Evolutionary conservation across 1,284 basidiomycete genomes (phyloP), one percentile per base, ranked within the genome.

Genomic region (Pisolithus thermaeus): DNA sequence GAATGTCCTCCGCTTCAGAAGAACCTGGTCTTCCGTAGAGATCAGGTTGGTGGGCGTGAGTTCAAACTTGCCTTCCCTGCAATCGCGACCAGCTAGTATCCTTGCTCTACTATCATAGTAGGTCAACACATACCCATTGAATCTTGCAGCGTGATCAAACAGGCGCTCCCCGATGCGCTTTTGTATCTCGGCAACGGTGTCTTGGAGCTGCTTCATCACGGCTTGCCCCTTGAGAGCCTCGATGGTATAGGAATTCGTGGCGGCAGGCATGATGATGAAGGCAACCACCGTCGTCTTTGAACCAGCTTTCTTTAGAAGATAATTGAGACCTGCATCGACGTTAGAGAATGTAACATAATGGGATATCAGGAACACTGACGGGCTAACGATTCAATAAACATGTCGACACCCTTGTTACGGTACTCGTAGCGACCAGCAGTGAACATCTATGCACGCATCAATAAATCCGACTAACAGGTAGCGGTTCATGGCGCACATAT

Each of bases 371-470:
- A 39, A 28, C 25, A 68, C 80, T 47, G 59, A 81, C 93, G 89
- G 28, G 96, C 95, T 52, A 99, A 82, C 27, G 90, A 83, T 73
- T 99, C 96, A 63, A 99, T 95, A 70, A 97, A 99, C 94, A 99
- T 97, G 70, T 99, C 96, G 41, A 97, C 93, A 60, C 96, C 96
- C 77, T 99, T 99, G 78, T 99, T 99, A 44, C 96, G 82, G 72
- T 97, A 98, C 71, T 99, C 96, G 72, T 99, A 99, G 46, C 96
- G 84, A 45, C 96, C 96, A n/a, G 96, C 96, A 14, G 93, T 98
- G 75, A 99, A 99, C 80, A 97, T 85, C 85, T 81, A 58, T 3
- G 11, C 11, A 35, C 3, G 48, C 2, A 52, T 63, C 6, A 65
- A 58, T 28, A 20, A 27, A 28, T 25, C 9, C 4, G 48, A 2